Base-by-base conservation (phyloP, 2,329 filamentous ascomycete species). In the Penicillium sp. region DNA sequence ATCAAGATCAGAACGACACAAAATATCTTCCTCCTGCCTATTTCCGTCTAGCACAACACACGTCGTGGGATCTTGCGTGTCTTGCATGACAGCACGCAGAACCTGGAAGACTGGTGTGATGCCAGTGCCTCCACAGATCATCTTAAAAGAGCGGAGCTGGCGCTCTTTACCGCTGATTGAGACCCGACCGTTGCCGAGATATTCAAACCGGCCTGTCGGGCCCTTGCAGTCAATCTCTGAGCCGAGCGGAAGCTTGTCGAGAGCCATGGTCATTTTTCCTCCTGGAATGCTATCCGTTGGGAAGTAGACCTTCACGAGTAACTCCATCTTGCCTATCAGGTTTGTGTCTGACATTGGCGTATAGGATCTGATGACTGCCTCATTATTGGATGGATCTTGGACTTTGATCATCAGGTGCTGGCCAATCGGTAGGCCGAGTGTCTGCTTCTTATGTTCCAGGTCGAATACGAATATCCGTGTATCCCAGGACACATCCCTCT, bases 21-120 rank as follows among this genome's bases (percentile, higher is more conserved):
- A 78, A n/a, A 97, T 95, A 70, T 97, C 92, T 61, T 88, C 86
- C 52, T 90, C 84, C 7, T 80, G 69, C 13, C 90, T 79, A 66
- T 97, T 97, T 0, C 91, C 91, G 67, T 96, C 82, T 0, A 97
- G 77, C 0, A 97, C 81, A 1, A 88, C 75, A 68, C 91, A 96
- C 2, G 72, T 76, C 0, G 90, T 94, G 9, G 72, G 63, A 67
- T 93, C 90, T 0, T 78, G 70, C 1, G 70, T 65, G 60, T 93
- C 85, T 45, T 82, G 79, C 72, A 92, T 82, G 0, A 95, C 84
- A 0, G 90, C 88, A 7, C 90, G 81, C 51, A 95, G 78, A 3
- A 96, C 89, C 68, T 94, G 90, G 70, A 87, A 94, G 61, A 96
- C 90, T 0, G 92, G 92, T n/a, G 92, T 96, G 68, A 97, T 89